phyloP scores from a whole-genome alignment of 441 rosid species.

The Adansonia madagascariensis region DNA sequence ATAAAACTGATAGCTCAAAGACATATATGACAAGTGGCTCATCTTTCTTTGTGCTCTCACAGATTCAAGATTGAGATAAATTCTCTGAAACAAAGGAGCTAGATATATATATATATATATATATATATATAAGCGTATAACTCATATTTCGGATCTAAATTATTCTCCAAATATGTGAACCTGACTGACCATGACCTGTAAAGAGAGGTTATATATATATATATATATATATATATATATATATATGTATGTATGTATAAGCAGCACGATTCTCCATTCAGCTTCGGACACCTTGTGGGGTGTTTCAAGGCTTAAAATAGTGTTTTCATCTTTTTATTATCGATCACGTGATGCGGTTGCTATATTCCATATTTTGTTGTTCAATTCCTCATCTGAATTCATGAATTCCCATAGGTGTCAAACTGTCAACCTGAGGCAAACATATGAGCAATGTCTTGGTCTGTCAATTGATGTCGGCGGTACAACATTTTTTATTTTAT shows the following conservation, averaged over 20 bases:
- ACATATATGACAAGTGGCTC: constrained; percentile 6
- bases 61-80: constrained; percentile 6
- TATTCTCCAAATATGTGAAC: constrained; percentile 25
- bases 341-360: not conserved
- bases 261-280: not conserved
- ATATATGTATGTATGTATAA: too few relatives aligned
- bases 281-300: not conserved
- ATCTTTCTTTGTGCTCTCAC: not conserved
- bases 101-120: not conserved
- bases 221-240: not conserved
- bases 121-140: not conserved
- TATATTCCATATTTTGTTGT: not conserved
- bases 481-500: not conserved
- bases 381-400: not conserved
- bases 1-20: not conserved
- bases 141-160: not conserved
- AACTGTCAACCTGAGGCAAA: constrained; percentile 12
- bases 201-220: not conserved
- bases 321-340: not conserved
- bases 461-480: not conserved
- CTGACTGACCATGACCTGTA: constrained; percentile 16
- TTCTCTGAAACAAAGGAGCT: constrained; percentile 6
- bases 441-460: not conserved
- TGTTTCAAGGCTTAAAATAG: not conserved
- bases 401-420: constrained; percentile 16